A percentile compares a stretch with the other conserved stretches of the same genome.
These are phyloP conservation scores for Mitragyna speciosa DNA, from an alignment of 257 asterid species.

Conservation along the genomic window DNA sequence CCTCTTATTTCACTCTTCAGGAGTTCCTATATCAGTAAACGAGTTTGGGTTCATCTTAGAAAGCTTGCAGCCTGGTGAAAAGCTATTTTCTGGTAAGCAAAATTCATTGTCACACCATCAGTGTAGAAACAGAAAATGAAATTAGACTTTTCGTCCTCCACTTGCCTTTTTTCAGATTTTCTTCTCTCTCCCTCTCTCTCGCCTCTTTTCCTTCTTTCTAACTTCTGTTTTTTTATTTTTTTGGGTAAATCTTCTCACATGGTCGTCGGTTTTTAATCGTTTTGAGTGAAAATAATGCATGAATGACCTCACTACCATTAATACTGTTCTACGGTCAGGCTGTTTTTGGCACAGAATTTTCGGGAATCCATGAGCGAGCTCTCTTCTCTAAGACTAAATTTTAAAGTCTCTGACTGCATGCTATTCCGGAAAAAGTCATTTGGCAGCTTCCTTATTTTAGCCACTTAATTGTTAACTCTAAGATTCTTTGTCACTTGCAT, in stretches of 20 bases:
- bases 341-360: conserved; percentile 8
- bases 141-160: too few species aligned
- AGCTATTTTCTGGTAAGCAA: conserved; percentile 75
- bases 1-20: conserved; percentile 56
- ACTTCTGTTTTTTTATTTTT: not conserved
- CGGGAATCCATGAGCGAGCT: not conserved
- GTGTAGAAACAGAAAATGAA: too few species aligned
- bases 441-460: not conserved
- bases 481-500: not conserved
- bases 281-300: not conserved
- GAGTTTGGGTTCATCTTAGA: conserved; percentile 56
- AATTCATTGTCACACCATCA: not conserved
- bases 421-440: conserved; percentile 2
- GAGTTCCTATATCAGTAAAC: conserved; percentile 51
- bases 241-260: not conserved
- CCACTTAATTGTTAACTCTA: not conserved
- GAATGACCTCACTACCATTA: conserved; percentile 18
- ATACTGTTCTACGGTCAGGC: conserved; percentile 5
- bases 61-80: conserved; percentile 67
- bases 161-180: too few species aligned
- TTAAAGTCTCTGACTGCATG: not conserved
- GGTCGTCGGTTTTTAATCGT: not conserved
- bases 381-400: not conserved
- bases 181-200: not conserved
- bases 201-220: too few species aligned